Percentiles rank a stretch among this genome's conserved stretches.
Evolutionary conservation across 306 rosid species (phyloP).

Genomic region (Benincasa hispida): DNA sequence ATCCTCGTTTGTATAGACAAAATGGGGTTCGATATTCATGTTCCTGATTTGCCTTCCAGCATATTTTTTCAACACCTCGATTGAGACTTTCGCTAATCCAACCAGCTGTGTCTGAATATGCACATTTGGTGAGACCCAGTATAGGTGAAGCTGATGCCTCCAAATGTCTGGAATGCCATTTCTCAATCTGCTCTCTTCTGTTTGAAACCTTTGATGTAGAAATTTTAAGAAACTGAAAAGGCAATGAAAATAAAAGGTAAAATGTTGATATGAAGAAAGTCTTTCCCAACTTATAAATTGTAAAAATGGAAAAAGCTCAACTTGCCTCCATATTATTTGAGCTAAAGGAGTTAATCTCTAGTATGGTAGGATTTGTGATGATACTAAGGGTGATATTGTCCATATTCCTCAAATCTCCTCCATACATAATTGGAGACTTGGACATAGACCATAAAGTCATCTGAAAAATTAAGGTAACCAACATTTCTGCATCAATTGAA

Average conservation of each 20-base stretch:
- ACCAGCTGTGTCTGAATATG: constrained; percentile 49
- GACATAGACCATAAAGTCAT: constrained; percentile 87
- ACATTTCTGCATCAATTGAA: background rate
- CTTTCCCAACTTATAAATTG: background rate
- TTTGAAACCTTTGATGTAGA: constrained; percentile 14
- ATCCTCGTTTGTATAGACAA: constrained; percentile 56
- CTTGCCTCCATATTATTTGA: constrained; percentile 75
- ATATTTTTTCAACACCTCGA: constrained; percentile 43
- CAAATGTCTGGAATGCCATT: constrained; percentile 18
- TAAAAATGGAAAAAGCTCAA: constrained; percentile 9
- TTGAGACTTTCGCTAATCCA: constrained; percentile 48
- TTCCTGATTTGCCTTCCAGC: constrained; percentile 47
- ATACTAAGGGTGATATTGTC: constrained; percentile 33
- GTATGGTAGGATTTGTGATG: constrained; percentile 57
- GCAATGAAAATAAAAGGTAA: constrained; percentile 7
- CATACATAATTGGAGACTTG: constrained; percentile 93
- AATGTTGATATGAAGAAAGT: background rate
- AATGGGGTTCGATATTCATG: constrained; percentile 31
- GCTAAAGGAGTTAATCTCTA: constrained; percentile 66
- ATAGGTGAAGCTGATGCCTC: constrained; percentile 20
- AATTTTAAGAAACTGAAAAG: constrained; percentile 53
- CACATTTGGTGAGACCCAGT: constrained; percentile 48
- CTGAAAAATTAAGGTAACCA: constrained; percentile 25
- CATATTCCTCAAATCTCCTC: constrained; percentile 78
- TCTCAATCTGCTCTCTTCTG: constrained; percentile 9